Evolutionary conservation across 2,329 filamentous ascomycete species (phyloP).

Genomic region (Sporothrix humicola): DNA sequence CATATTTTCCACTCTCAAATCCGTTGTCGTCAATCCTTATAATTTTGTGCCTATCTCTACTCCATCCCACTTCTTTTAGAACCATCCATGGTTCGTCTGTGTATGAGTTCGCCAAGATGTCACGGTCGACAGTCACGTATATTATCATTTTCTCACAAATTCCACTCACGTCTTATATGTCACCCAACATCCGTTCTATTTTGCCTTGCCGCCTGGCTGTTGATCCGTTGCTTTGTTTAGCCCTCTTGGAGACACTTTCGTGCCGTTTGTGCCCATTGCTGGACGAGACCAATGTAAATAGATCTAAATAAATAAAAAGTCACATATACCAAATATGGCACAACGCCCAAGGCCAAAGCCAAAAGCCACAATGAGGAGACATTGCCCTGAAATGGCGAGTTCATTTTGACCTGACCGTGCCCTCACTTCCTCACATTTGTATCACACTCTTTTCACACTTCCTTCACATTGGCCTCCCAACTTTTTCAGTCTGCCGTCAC

Average conservation of each 20-base stretch:
- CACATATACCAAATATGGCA: not conserved
- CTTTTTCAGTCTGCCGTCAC: not conserved
- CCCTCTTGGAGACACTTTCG: slow-evolving; percentile 17
- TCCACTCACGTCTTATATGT: not conserved
- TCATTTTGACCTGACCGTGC: not conserved
- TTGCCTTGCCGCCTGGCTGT: slow-evolving; percentile 16
- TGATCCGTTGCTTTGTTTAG: slow-evolving; percentile 4
- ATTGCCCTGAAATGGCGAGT: not conserved
- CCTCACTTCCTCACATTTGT: not conserved
- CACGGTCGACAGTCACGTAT: too few species aligned
- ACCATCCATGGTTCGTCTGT: too few species aligned
- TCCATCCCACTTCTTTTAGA: too few species aligned
- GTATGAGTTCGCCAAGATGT: too few species aligned
- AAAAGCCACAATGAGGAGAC: not conserved
- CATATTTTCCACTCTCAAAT: not conserved
- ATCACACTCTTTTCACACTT: not conserved
- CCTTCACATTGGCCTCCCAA: not conserved
- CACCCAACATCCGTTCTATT: slow-evolving; percentile 14
- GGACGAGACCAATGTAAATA: not conserved
- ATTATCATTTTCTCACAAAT: not conserved
- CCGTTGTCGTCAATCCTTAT: not conserved
- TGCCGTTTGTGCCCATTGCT: slow-evolving; percentile 3
- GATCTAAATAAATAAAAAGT: not conserved
- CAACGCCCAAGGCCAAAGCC: not conserved
- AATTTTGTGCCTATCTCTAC: not conserved